Evolutionary conservation across 352 stramenopile genomes (phyloP), one percentile per base, ranked within the genome.

Genomic region (Pythium monospermum): DNA sequence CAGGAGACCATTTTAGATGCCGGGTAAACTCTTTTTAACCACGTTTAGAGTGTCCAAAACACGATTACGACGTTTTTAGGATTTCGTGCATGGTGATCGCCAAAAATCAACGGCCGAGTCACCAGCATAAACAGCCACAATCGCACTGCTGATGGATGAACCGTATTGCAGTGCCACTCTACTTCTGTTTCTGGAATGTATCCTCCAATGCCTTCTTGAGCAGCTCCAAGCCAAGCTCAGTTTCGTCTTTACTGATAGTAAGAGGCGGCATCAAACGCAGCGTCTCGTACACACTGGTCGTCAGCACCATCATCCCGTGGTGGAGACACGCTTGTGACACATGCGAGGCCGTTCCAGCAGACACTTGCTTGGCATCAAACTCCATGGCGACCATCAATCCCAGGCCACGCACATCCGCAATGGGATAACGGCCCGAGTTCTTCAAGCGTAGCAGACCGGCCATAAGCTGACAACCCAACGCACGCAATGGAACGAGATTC

Each of bases 321-420:
- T 87, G 66, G 36, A 96, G 59, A 64, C 87, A 97, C 7, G 83
- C 78, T 45, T 82, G 57, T 25, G 82, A 82, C 4, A 98, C 64
- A 42, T 77, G 78, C 43, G 46, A 73, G 15, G 88, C 88, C 25
- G 81, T 82, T 2, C 86, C 87, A 10, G 68, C 67, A 2, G 73
- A 56, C 8, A 62, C 57, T n/a, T 68, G 57, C 30, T 74, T 58
- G 15, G 62, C 39, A 61, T 92, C 74, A 44, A 98, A 97, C 64
- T 98, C 91, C 47, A 97, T 69, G 13, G 83, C 92, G 16, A 96
- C 72, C 90, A 98, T 97, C 43, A 97, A 60, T 10, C 92, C 92
- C n/a, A 96, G 64, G 12, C 91, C 92, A 52, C 92, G 84, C 10
- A 97, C 73, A 38, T 97, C 90, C 50, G 74, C 61, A 56, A 94